Base-by-base conservation (phyloP, 768 basidiomycete species). In the Lentinula raphanica region DNA sequence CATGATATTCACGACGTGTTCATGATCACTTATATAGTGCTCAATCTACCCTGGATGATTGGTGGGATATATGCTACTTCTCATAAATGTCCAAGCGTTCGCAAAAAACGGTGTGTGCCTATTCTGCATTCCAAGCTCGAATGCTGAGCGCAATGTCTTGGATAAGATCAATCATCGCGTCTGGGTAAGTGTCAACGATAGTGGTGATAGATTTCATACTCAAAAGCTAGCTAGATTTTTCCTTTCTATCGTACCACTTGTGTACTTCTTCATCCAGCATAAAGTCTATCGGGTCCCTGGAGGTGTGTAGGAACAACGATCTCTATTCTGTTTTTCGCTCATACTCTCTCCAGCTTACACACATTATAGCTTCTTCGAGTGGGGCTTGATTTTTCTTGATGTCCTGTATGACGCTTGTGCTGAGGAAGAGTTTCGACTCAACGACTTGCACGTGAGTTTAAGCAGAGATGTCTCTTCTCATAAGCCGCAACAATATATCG, bases 31-130 rank as follows among this genome's bases (percentile, higher is more conserved):
- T 96, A 95, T 67, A 89, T 96, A 60, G 76, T 90, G 3, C 82
- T 84, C 68, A 93, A 90, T 65, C 65, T 93, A 3, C 94, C 94
- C 3, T 96, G 92, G 92, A 96, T 95, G 93, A 63, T 85, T 25
- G 84, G 90, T 27, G 80, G 84, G 8, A 83, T 85, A 23, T 63
- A 72, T 17, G 80, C 80, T 56, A 87, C 88, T 0, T 77, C 80
- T n/a, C 25, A 59, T 1, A 63, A 64, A 15, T 74, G 77, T 36
- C 61, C 64, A 3, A 66, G 65, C 57, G 74, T 82, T n/a, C 73
- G 77, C 39, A 73, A 74, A 61, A 79, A 71, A 71, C 76, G 89
- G 88, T 90, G 48, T 38, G 72, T 64, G 11, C 5, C 28, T 46
- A 25, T 35, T 38, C 35, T 19, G 12, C 12, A 7, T 36, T 29